Base-by-base conservation (phyloP, 2,329 filamentous ascomycete genomes). In the Paraconiothyrium sp. region DNA sequence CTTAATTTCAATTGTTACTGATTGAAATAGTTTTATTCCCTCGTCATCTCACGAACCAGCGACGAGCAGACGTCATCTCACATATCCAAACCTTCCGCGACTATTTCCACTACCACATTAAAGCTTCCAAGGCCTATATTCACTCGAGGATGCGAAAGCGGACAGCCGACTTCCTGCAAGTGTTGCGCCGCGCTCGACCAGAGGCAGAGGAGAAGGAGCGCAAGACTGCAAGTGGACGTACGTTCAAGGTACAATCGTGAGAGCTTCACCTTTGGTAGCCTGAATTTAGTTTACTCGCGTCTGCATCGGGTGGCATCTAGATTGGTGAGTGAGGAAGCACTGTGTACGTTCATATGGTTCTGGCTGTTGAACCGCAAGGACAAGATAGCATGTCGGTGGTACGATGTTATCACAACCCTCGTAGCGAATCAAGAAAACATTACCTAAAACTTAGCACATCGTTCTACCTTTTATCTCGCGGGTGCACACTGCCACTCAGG, bases 101-200 rank as follows among this genome's bases (percentile, higher is more conserved):
- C 78, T 99, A 99, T 82, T 99, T 99, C 86, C 95, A 99, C 81
- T 99, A 99, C 80, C 95, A 99, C 81, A 99, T 99, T 83, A 99
- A 99, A 83, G 96, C 95, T 34, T 97, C 94, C 65, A 99, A 99
- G 85, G 95, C 96, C 57, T 99, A 97, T 76, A 99, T 99, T 68
- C 95, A 99, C 85, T 96, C 94, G 37, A 89, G 96, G 75, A 99
- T 99, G 95, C 90, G 95, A 78, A 92, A 94, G 84, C 89, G 95
- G 79, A 99, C 96, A 10, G 95, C 95, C 54, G 96, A 99, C 80
- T 99, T 99, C 84, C 88, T 99, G 60, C 96, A 99, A 87, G 94
- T 99, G n/a, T 87, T 99, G 68, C 94, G 96, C 78, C 89, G 96
- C 83, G 95, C 95, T 63, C 88, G 95, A 73, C 96, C 95, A 47